phyloP scores from a whole-genome alignment of 306 rosid species.

The Glycine soja region DNA sequence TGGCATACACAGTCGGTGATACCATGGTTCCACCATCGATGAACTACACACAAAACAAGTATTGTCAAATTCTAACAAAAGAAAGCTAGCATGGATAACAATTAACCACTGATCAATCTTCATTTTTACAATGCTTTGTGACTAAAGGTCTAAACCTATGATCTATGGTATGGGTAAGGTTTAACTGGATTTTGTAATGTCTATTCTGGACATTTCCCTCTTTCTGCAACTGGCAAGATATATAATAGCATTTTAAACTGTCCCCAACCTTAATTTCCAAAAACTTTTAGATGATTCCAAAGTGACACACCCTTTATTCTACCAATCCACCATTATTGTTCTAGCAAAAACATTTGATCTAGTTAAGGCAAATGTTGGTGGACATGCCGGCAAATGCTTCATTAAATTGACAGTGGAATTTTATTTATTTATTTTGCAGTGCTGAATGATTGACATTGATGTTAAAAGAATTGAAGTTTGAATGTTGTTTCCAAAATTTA shows the following conservation, averaged over 20 bases:
- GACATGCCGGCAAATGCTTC: slow-evolving; percentile 3
- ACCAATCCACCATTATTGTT: slow-evolving; percentile 31
- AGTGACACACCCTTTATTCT: neutral
- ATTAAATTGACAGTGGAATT: slow-evolving; percentile 15
- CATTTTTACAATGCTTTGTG: slow-evolving; percentile 14
- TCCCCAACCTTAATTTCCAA: neutral
- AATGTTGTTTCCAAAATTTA: neutral
- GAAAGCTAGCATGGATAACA: neutral
- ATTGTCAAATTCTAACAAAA: neutral
- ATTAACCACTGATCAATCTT: slow-evolving; percentile 9
- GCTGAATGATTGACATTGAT: neutral
- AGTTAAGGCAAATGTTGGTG: neutral
- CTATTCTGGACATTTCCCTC: slow-evolving; percentile 4
- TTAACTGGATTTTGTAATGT: neutral
- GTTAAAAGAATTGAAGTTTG: no score
- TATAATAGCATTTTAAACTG: neutral
- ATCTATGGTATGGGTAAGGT: neutral
- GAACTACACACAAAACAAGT: slow-evolving; percentile 65
- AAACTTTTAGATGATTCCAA: neutral
- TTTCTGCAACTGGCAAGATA: neutral
- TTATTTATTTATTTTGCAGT: neutral
- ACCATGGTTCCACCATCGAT: slow-evolving; percentile 93
- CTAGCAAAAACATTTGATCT: slow-evolving; percentile 13
- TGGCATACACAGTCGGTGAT: slow-evolving; percentile 87
- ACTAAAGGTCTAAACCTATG: neutral